Base-by-base conservation (phyloP, 2,329 filamentous ascomycete species). In the Sarocladiaceae sp. region DNA sequence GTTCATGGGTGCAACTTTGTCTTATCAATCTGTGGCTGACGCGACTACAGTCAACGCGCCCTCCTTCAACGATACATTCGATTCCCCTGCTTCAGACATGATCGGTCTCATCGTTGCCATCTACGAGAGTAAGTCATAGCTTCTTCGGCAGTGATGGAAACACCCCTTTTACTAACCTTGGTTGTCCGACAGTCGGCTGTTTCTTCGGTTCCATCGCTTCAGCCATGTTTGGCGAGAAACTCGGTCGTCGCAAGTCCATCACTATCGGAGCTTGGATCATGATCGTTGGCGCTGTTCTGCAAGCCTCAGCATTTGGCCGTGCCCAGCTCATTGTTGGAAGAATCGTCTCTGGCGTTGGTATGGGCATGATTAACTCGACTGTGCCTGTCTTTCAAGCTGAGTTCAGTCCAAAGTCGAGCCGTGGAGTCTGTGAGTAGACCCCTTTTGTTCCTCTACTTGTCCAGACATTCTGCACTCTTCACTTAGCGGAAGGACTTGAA, bases 81-180 rank as follows among this genome's bases (percentile, higher is more conserved):
- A 67, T 39, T 64, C 58, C 26, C 71, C 74, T 7, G 60, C 58
- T 18, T 60, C 71, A 1, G 64, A 69, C 3, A 68, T 76, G 62
- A 68, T 73, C 11, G 71, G 71, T 4, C 55, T 76, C 1, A 76
- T 78, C 29, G 74, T 76, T 2, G 71, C 73, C 12, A 76, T 76
- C 12, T 73, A 69, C 46, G 70, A 73, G 57, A 65, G 64, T 64
- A 35, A 3, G 37, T 22, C 4, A 11, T 37, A 5, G 6, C n/a
- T n/a, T n/a, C n/a, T n/a, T n/a, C n/a, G n/a, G n/a, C n/a, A n/a
- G n/a, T n/a, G n/a, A n/a, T n/a, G n/a, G 33, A 36, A 5, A 36
- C 5, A 5, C 33, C 5, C 33, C 15, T n/a, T 17, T 36, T 36
- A n/a, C 33, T 36, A n/a, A 36, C 33, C 33, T 36, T 36, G 8